Evolutionary conservation across 1,284 basidiomycete genomes (phyloP).

Genomic region (Pterulicium gracile): DNA sequence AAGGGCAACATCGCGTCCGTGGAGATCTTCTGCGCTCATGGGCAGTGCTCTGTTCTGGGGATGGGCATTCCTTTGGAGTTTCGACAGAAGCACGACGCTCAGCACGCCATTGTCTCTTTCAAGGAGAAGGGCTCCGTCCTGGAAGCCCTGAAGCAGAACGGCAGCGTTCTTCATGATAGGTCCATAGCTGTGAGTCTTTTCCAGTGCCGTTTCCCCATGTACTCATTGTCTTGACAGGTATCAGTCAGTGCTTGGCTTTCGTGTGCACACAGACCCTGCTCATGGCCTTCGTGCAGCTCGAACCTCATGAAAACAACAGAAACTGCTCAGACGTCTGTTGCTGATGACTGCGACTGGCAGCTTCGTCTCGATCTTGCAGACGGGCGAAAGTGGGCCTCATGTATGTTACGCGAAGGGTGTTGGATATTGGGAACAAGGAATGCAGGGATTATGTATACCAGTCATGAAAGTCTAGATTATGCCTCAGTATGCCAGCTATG

Average conservation of each 20-base stretch:
- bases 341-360: no score
- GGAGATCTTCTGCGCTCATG: slow-evolving; percentile 37
- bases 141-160: slow-evolving; percentile 32
- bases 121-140: slow-evolving; percentile 20
- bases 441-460: no score
- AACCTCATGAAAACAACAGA: no score
- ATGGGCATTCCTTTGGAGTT: slow-evolving; percentile 8
- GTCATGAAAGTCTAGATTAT: no score
- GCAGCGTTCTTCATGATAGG: slow-evolving; percentile 23
- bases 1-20: slow-evolving; percentile 32
- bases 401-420: no score
- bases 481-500: no score
- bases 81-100: slow-evolving; percentile 24
- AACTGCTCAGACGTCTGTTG: no score
- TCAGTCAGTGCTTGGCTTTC: neutral
- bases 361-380: no score
- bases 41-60: slow-evolving; percentile 25
- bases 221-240: neutral
- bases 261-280: no score
- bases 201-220: neutral
- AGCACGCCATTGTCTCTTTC: slow-evolving; percentile 44
- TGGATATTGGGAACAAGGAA: no score
- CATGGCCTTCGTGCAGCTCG: no score
- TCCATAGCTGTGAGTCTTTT: slow-evolving; percentile 27
- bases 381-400: no score